Conservation (phyloP, 2,329 filamentous ascomycete genomes). For the Phialophora verrucosa region DNA sequence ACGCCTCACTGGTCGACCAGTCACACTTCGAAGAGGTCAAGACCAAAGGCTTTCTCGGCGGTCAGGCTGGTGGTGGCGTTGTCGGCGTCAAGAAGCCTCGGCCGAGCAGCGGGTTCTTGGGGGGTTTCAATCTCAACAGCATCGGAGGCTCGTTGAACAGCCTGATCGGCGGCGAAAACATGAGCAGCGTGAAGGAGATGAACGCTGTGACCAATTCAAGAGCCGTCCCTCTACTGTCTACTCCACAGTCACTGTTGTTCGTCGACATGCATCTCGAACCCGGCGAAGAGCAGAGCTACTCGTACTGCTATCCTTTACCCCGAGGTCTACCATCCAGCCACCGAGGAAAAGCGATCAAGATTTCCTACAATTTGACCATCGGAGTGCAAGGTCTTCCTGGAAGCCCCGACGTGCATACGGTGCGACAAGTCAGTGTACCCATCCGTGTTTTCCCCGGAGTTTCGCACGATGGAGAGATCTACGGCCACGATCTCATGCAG, state of each 20-base stretch:
- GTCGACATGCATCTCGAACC: constrained; percentile 87
- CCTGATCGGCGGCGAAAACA: constrained; percentile 80
- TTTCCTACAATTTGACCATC: constrained; percentile 86
- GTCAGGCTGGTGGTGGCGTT: constrained; percentile 80
- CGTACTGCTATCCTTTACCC: constrained; percentile 84
- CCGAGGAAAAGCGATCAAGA: constrained; percentile 89
- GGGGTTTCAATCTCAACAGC: constrained; percentile 83
- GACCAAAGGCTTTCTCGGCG: constrained; percentile 85
- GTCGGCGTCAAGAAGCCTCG: constrained; percentile 73
- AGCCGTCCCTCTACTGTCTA: constrained; percentile 88
- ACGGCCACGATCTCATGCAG: constrained; percentile 92
- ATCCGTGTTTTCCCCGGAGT: constrained; percentile 94
- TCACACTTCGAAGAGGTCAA: constrained; percentile 95
- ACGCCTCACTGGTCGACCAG: constrained; percentile 88
- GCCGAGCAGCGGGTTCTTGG: constrained; percentile 78
- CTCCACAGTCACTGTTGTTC: constrained; percentile 93
- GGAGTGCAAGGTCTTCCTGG: constrained; percentile 86
- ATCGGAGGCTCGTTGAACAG: constrained; percentile 88
- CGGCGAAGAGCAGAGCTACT: constrained; percentile 85
- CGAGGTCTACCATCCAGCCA: constrained; percentile 89
- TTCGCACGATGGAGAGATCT: constrained; percentile 82
- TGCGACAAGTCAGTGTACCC: constrained; percentile 88
- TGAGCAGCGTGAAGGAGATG: constrained; percentile 96
- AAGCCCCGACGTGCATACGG: constrained; percentile 74
- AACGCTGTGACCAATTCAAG: constrained; percentile 83